Percentiles rank a stretch among this genome's conserved stretches.
phyloP scores from a whole-genome alignment of 352 stramenopile genomes.

The Globisporangium echinulatum region DNA sequence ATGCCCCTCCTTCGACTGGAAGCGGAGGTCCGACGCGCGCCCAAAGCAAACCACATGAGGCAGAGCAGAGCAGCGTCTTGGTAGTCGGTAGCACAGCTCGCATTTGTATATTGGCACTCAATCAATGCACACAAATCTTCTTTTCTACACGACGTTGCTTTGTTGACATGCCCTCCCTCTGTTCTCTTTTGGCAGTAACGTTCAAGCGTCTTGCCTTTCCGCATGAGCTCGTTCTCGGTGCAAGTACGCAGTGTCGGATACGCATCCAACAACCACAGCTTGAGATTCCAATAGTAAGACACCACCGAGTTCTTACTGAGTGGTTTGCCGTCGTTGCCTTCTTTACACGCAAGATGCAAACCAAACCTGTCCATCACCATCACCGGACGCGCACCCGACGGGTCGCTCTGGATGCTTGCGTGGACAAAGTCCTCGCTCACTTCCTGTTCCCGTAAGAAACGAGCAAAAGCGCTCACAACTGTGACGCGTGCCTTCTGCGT shows the following conservation, averaged over 20 bases:
- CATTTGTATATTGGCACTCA: neutral
- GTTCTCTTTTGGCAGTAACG: neutral
- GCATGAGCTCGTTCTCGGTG: neutral
- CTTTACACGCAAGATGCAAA: neutral
- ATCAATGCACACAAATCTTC: neutral
- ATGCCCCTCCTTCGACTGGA: no score
- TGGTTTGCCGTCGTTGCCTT: neutral
- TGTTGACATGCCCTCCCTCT: neutral
- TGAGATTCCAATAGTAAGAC: neutral
- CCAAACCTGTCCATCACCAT: conserved; percentile 1
- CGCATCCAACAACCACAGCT: neutral
- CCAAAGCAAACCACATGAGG: neutral
- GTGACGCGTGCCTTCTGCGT: neutral
- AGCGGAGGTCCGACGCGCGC: neutral
- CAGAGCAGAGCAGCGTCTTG: neutral
- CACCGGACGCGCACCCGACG: neutral
- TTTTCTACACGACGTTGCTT: neutral
- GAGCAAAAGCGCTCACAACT: neutral
- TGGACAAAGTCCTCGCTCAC: neutral
- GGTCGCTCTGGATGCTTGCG: neutral
- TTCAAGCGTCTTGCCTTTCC: neutral
- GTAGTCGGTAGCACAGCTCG: neutral
- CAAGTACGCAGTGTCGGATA: neutral
- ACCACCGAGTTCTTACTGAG: neutral
- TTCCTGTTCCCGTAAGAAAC: neutral